These are phyloP conservation scores for Prorocentrum cordatum DNA, from an alignment of 169 alveolate species.

Conservation along the genomic window DNA sequence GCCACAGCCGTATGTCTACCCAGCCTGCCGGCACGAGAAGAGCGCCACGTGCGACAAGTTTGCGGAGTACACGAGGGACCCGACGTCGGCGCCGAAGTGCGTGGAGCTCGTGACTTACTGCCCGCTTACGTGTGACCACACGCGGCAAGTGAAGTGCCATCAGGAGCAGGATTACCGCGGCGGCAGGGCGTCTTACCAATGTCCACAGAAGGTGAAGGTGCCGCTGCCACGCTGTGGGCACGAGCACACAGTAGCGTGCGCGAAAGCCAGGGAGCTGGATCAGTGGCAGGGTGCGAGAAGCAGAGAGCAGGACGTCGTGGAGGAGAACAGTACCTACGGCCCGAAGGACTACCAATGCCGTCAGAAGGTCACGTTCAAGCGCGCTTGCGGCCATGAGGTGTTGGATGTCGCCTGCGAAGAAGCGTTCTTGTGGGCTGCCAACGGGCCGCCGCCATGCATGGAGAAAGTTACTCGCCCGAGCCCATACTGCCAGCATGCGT, in stretches of 20 bases:
- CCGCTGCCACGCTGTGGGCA: not conserved
- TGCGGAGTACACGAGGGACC: not conserved
- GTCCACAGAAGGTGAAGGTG: not conserved
- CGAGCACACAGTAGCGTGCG: not conserved
- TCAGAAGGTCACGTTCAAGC: not conserved
- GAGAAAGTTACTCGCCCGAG: not conserved
- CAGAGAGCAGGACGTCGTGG: not conserved
- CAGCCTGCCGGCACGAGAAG: constrained; percentile 3
- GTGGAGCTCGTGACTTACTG: not conserved
- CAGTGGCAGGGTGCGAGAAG: not conserved
- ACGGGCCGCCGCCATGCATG: not conserved
- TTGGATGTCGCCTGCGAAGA: not conserved
- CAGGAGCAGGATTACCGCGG: not conserved
- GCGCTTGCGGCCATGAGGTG: not conserved
- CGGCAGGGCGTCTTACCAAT: not conserved
- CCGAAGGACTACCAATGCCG: not conserved
- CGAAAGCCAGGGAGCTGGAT: not conserved
- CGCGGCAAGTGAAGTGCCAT: not conserved
- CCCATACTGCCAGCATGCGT: not conserved
- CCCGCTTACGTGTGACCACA: not conserved
- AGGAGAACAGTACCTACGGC: not conserved
- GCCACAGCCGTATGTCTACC: constrained; percentile 4
- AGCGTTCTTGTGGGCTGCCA: not conserved
- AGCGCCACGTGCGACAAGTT: constrained; percentile 18
- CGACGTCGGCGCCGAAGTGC: not conserved